Evolutionary conservation across 768 basidiomycete genomes (phyloP), one percentile per base, ranked within the genome.

Genomic region (Mrakia hoshinonis): DNA sequence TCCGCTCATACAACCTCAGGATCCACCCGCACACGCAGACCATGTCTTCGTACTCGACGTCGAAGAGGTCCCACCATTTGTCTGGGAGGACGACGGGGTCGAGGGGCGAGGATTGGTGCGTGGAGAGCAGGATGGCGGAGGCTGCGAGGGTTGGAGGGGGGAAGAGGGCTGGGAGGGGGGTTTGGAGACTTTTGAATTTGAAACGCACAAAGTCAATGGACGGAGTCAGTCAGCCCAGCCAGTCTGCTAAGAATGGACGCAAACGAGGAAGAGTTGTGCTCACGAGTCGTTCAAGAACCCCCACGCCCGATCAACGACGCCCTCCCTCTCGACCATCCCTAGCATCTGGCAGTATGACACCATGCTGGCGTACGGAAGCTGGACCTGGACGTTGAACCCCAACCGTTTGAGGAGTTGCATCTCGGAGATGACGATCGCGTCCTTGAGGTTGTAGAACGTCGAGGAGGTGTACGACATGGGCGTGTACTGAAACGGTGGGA

Each of bases 321-420:
- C 84, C 49, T 86, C 85, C 71, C 86, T 83, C 61, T 83, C 65
- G 11, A 72, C 70, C 73, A 99, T 82, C n/a, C 91, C 92, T 24
- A 99, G 84, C 26, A 97, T 79, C 85, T 72, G 90, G 84, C 78
- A 96, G 79, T 99, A 98, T 81, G 96, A 97, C 75, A 98, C 88
- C 69, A 97, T 84, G 7, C 92, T 92, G 43, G 89, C 92, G 75
- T 98, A 98, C 3, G 95, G 93, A 39, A 97, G 82, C 13, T 91
- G 89, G 55, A 95, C 90, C 75, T 91, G 88, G 49, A 95, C 91
- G 76, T 97, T 90, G 81, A 98, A 99, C 1, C 91, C 95, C 13
- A 99, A 84, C 29, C 95, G 85, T 80, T 99, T 99, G 74, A 99
- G 83, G 26, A 98, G 85, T 78, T 99, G 96, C 92, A 98, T 98